Base-by-base conservation (phyloP, 352 stramenopile genomes). In the Globisporangium alternatum region DNA sequence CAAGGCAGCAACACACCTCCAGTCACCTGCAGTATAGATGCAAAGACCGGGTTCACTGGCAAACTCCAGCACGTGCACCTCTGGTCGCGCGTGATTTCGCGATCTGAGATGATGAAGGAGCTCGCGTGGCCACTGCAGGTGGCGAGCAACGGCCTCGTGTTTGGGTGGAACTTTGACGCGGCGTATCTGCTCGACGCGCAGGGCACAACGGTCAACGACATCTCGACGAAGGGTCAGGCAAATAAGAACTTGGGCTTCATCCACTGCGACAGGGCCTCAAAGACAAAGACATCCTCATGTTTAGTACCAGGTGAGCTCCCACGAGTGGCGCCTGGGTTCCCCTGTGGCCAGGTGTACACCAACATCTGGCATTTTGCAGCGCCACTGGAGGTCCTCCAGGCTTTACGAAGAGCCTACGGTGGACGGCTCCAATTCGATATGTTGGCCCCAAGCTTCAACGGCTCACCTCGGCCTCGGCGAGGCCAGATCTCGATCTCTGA, bases 291-390 rank as follows among this genome's bases (percentile, higher is more conserved):
- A n/a, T 45, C 41, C 22, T 19, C 58, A 3, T 90, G 79, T 65
- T 31, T 83, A 9, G 44, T 72, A 3, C 21, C 39, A 8, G 78
- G 79, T 0, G 56, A 74, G 1, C 9, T 86, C 21, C 78, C 83
- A 22, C 80, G 74, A 53, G 43, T 89, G 6, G 39, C 74, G 3
- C 67, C 75, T 1, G 44, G 63, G 0, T 91, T 91, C 49, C 83
- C 83, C 3, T 93, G 83, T 33, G 83, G 78, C 1, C 77, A 65
- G 0, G 81, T 93, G 21, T 89, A 90, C 65, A 39, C 75, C 22
- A 90, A 89, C 51, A 59, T 93, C 31, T 93, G 83, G 81, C 71
- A 90, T 25, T 93, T 91, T 48, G 68, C 69, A 7, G 83, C 83
- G 0, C 71, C 81, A 2, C 31, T 5, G 0, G 30, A 59, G 8